Conservation (phyloP, 768 basidiomycete genomes). For the Collybia mongolica region DNA sequence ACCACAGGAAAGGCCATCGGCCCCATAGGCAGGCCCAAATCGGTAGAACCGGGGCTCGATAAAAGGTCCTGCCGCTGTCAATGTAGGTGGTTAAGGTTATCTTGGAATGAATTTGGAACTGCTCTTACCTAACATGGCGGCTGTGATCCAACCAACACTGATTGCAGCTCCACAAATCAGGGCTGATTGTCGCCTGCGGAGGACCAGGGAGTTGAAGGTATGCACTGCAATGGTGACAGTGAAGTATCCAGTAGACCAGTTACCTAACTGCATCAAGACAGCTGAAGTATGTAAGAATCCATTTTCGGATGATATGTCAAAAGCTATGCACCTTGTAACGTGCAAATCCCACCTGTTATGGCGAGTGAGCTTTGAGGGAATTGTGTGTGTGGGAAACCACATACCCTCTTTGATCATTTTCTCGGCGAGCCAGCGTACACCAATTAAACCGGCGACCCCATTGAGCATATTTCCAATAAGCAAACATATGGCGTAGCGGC, state of each 20-base stretch:
- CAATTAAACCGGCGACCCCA: constrained; percentile 52
- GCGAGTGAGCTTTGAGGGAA: neutral
- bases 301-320: constrained; percentile 1
- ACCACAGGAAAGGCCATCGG: constrained; percentile 50
- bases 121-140: constrained; percentile 48
- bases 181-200: constrained; percentile 50
- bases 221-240: constrained; percentile 64
- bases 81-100: too few relatives aligned
- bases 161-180: constrained; percentile 44
- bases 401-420: constrained; percentile 49
- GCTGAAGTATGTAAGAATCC: constrained; percentile 30
- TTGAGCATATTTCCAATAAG: constrained; percentile 57
- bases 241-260: constrained; percentile 63
- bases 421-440: constrained; percentile 45
- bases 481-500: constrained; percentile 65
- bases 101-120: neutral
- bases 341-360: constrained; percentile 46
- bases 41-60: constrained; percentile 16
- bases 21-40: constrained; percentile 47
- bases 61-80: constrained; percentile 35
- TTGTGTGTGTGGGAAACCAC: constrained; percentile 10
- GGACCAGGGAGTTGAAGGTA: constrained; percentile 64
- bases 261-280: constrained; percentile 58
- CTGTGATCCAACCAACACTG: constrained; percentile 51
- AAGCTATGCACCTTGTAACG: constrained; percentile 50